Base-by-base conservation (phyloP, 805 yeast genomes). In the Jamesozyma hellenica region DNA sequence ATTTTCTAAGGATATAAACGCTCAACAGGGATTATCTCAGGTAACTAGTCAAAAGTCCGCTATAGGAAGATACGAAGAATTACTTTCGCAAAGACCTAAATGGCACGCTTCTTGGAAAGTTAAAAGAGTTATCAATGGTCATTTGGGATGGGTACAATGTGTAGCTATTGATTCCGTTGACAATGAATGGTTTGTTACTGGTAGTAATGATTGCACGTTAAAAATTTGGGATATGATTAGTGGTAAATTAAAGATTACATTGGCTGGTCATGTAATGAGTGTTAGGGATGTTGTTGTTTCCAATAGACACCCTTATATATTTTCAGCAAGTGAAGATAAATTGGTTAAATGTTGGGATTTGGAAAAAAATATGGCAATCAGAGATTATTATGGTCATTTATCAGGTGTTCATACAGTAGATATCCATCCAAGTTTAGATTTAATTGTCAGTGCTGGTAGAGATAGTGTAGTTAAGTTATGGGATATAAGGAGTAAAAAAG, bases 301-400 rank as follows among this genome's bases (percentile, higher is more conserved):
- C 0, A 65, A 70, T 2, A 66, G 82, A 40, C 86, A 79, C 55
- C 96, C 97, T 0, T 90, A 90, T 58, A 64, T 92, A 66, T 92
- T 88, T 57, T 76, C 90, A 12, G 88, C 92, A 18, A 82, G 95
- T 33, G 97, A 92, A 55, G 99, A 92, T 58, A 88, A 88, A 58
- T 71, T 87, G 19, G 85, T 87, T 9, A 77, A 85, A 55, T 88
- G 97, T 60, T 92, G 97, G 96, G 99, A 92, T 65, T 68, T 92
- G 49, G 97, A 90, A 58, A 74, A 77, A 52, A 85, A 88, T 51
- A 75, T 75, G 49, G 76, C 84, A 2, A 74, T 87, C 4, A 67
- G 96, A 41, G 86, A 87, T 51, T 92, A 85, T 60, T 94, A 88
- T 62, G 99, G 98, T 3, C 98, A 92, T 63, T 67, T 85, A 19